Conservation (phyloP, 768 basidiomycete species). For the Tricholoma furcatifolium region DNA sequence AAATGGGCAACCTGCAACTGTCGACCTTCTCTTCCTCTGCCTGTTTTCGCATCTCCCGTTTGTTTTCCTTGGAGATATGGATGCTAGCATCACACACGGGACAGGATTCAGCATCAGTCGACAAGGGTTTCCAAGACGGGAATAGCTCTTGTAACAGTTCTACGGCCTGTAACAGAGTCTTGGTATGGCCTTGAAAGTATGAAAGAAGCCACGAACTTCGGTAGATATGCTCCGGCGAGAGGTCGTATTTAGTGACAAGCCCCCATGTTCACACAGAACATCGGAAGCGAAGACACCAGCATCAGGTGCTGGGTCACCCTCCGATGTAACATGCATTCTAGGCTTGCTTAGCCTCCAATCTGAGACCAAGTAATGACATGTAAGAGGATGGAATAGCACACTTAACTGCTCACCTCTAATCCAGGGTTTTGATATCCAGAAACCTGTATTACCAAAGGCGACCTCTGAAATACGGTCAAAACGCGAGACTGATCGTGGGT, state of each 20-base stretch:
- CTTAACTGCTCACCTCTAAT: conserved; percentile 52
- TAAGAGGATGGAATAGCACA: not conserved
- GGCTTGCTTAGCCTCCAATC: conserved; percentile 76
- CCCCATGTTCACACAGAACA: conserved; percentile 72
- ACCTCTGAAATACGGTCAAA: conserved; percentile 56
- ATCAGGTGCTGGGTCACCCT: conserved; percentile 69
- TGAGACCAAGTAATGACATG: conserved; percentile 23
- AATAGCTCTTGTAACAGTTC: conserved; percentile 54
- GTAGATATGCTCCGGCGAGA: conserved; percentile 61
- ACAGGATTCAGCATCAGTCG: conserved; percentile 53
- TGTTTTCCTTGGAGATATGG: conserved; percentile 59
- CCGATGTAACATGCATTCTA: conserved; percentile 65
- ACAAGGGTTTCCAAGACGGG: conserved; percentile 61
- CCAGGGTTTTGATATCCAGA: conserved; percentile 82
- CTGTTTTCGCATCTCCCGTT: conserved; percentile 56
- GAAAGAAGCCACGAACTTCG: conserved; percentile 39
- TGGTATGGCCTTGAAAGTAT: conserved; percentile 5
- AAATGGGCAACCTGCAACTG: conserved; percentile 4
- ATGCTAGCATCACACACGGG: conserved; percentile 58
- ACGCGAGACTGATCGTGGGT: conserved; percentile 55
- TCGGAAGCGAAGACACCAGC: conserved; percentile 52
- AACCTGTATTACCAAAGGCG: conserved; percentile 42
- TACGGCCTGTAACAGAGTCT: conserved; percentile 45
- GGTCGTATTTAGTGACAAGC: conserved; percentile 51
- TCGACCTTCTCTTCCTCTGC: conserved; percentile 80